Percentiles rank a stretch among this genome's conserved stretches.
These are phyloP conservation scores for Dioszegia crocea DNA, from an alignment of 768 basidiomycete genomes.

Conservation along the genomic window DNA sequence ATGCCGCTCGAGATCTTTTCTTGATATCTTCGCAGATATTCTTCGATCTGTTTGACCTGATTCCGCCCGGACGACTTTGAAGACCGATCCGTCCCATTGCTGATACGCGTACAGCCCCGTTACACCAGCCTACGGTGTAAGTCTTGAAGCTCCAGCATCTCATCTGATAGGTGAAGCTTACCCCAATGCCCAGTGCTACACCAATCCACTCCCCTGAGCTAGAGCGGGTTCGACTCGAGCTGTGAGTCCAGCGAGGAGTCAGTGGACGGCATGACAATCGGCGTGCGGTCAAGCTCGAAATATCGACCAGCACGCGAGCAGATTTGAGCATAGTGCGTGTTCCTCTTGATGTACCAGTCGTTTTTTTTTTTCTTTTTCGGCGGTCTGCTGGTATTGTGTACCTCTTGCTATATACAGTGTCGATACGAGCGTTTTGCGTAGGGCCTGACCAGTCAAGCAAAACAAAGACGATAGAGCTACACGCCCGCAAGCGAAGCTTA, in stretches of 20 bases:
- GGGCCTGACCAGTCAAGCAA: too few species aligned
- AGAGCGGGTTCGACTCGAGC: not conserved
- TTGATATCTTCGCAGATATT: not conserved
- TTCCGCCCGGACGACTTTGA: not conserved
- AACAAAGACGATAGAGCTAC: too few species aligned
- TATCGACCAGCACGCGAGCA: too few species aligned
- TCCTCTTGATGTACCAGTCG: too few species aligned
- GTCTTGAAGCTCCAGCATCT: not conserved
- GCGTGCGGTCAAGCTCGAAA: not conserved
- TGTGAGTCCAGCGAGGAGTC: too few species aligned
- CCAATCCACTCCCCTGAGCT: not conserved
- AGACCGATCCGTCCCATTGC: not conserved
- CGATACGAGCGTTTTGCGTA: too few species aligned
- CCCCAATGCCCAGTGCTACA: not conserved
- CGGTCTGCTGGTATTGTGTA: too few species aligned
- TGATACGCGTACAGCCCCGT: not conserved
- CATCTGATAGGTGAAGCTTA: not conserved
- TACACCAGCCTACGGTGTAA: not conserved
- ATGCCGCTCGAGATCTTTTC: conserved; percentile 27
- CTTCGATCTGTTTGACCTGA: not conserved
- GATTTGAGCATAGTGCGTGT: too few species aligned
- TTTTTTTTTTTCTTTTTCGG: too few species aligned
- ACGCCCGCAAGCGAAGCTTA: too few species aligned
- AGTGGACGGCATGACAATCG: not conserved
- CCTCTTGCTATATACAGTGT: too few species aligned